Evolutionary conservation across 2,329 filamentous ascomycete species (phyloP).

Genomic region (Scopulariopsis brevicaulis): DNA sequence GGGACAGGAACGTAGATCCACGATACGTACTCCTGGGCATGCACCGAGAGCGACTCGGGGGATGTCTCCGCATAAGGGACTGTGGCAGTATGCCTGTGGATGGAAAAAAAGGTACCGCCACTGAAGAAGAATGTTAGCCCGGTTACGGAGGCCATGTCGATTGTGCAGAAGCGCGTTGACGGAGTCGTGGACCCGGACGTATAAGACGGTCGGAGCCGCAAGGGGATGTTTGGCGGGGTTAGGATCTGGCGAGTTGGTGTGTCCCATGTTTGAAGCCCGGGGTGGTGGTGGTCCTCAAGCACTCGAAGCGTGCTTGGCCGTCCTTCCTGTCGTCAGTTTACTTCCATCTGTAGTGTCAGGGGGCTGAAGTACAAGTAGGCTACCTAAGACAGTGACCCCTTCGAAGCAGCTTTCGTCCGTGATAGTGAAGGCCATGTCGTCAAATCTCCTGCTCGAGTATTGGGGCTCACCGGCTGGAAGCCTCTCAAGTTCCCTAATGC

Average conservation of each 20-base stretch:
- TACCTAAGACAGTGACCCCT: not conserved
- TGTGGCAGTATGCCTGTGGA: not conserved
- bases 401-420: not conserved
- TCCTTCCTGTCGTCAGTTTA: not conserved
- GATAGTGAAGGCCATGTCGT: not conserved
- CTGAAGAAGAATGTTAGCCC: not conserved
- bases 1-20: not conserved
- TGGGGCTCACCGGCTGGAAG: not conserved
- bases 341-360: not conserved
- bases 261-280: not conserved
- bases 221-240: not conserved
- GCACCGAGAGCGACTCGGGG: not conserved
- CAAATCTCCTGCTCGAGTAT: not conserved
- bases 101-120: not conserved
- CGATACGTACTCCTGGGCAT: not conserved
- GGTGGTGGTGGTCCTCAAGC: not conserved
- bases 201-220: not conserved
- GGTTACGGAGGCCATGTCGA: not conserved
- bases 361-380: no score
- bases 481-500: not conserved
- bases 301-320: not conserved
- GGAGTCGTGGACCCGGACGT: not conserved
- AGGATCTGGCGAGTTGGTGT: not conserved
- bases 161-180: not conserved
- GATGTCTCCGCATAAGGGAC: not conserved